A percentile compares a stretch with the other conserved stretches of the same genome.
phyloP scores from a whole-genome alignment of 164 flowering plant species.

The Dillenia turbinata region DNA sequence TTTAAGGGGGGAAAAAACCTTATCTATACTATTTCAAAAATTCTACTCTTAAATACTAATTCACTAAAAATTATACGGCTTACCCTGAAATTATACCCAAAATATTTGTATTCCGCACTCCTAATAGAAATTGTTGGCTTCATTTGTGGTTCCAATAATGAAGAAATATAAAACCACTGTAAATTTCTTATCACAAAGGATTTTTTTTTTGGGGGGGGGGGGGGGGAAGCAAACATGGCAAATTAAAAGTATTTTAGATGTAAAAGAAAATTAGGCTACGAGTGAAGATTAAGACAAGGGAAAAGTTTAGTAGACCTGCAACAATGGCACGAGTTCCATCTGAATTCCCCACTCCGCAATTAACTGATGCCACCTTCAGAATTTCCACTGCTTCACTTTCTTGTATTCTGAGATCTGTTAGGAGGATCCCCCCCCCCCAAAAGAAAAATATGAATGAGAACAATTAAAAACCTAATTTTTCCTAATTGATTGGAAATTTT shows the following conservation, averaged over 20 bases:
- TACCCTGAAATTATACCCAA: too few relatives aligned
- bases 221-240: not conserved
- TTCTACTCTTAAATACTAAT: too few relatives aligned
- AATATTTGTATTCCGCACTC: too few relatives aligned
- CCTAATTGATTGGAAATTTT: not conserved
- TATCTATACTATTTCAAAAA: too few relatives aligned
- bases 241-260: not conserved
- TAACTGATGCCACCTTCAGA: slow-evolving; percentile 39
- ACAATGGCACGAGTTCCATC: slow-evolving; percentile 31
- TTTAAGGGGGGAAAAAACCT: too few relatives aligned
- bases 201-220: too few relatives aligned
- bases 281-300: not conserved
- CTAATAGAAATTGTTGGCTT: too few relatives aligned
- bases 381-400: slow-evolving; percentile 55
- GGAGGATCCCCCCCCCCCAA: not conserved
- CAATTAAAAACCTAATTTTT: not conserved
- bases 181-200: too few relatives aligned
- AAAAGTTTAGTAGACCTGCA: slow-evolving; percentile 30
- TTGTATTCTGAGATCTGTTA: slow-evolving; percentile 51
- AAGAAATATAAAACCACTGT: not conserved
- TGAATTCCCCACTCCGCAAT: slow-evolving; percentile 18
- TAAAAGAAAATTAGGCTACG: not conserved
- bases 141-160: not conserved
- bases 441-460: not conserved
- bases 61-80: too few relatives aligned